These are phyloP conservation scores for Vitis hybrid DNA, from an alignment of 177 flowering plant genomes.

Conservation along the genomic window DNA sequence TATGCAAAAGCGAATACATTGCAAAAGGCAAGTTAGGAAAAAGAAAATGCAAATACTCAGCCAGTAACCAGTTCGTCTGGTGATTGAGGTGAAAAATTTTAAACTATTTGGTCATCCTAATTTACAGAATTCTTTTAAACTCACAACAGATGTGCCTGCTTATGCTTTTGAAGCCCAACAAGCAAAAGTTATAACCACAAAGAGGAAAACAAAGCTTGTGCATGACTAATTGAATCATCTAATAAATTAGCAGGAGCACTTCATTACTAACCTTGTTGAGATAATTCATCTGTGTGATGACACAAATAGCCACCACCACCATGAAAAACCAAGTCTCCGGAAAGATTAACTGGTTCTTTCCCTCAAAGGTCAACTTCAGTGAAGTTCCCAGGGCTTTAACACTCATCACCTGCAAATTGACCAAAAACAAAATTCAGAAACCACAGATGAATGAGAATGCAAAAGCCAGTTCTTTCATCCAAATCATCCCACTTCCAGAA, in stretches of 20 bases:
- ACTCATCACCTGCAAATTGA: slow-evolving; percentile 75
- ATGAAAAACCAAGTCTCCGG: slow-evolving; percentile 82
- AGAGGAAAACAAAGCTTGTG: too few relatives aligned
- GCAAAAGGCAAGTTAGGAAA: too few relatives aligned
- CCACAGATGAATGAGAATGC: not conserved
- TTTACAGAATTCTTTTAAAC: too few relatives aligned
- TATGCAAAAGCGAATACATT: too few relatives aligned
- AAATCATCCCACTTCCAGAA: not conserved
- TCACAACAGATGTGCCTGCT: too few relatives aligned
- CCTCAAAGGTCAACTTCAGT: slow-evolving; percentile 74
- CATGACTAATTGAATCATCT: not conserved
- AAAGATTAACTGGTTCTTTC: slow-evolving; percentile 65
- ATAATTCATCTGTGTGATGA: slow-evolving; percentile 81
- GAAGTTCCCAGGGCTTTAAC: slow-evolving; percentile 90
- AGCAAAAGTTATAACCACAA: too few relatives aligned
- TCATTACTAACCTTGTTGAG: slow-evolving; percentile 67
- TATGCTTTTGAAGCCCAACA: too few relatives aligned
- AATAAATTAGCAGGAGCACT: not conserved
- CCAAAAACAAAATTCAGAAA: not conserved
- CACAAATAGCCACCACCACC: slow-evolving; percentile 62
- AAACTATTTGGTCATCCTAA: too few relatives aligned
- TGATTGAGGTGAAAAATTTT: too few relatives aligned
- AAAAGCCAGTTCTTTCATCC: not conserved
- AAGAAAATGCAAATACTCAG: too few relatives aligned
- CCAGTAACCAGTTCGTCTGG: too few relatives aligned